Percentiles rank a stretch among this genome's conserved stretches.
These are phyloP conservation scores for Melastoma candidum DNA, from an alignment of 441 rosid species.

Conservation along the genomic window DNA sequence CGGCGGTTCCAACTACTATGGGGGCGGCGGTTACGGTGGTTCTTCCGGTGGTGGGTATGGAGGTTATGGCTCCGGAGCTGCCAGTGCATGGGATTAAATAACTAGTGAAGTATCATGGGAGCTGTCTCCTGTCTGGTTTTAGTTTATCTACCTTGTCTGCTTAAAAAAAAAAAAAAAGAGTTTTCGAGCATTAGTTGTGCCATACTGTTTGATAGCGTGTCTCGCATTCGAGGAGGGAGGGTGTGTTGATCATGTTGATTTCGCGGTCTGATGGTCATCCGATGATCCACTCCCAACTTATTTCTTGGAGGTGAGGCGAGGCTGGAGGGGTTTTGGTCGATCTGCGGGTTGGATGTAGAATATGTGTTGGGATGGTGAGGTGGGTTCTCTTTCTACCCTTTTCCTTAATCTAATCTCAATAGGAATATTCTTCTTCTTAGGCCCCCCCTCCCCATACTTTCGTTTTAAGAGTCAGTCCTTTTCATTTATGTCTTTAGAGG, in stretches of 20 bases:
- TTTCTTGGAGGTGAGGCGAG: no score
- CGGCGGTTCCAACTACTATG: conserved; percentile 13
- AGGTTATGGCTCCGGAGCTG: conserved; percentile 8
- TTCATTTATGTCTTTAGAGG: no score
- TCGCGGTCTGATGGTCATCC: neutral
- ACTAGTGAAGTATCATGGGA: conserved; percentile 2
- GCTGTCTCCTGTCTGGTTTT: conserved; percentile 2
- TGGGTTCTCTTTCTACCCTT: no score
- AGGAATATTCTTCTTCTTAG: no score
- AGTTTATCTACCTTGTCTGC: conserved; percentile 6
- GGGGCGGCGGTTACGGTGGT: conserved; percentile 9
- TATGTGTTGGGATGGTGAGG: no score
- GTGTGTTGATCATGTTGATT: neutral
- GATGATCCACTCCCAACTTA: no score
- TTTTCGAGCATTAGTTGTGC: conserved; percentile 2
- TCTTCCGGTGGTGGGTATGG: conserved; percentile 9
- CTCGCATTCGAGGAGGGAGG: conserved; percentile 6
- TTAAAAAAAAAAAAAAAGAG: neutral
- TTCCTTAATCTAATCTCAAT: no score
- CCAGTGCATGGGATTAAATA: conserved; percentile 21
- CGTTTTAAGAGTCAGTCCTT: no score
- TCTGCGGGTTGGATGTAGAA: no score
- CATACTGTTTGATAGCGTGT: conserved; percentile 13
- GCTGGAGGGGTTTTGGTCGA: no score
- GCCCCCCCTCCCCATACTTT: no score